Evolutionary conservation across 257 asterid species (phyloP).

Genomic region (Gardenia jasminoides): DNA sequence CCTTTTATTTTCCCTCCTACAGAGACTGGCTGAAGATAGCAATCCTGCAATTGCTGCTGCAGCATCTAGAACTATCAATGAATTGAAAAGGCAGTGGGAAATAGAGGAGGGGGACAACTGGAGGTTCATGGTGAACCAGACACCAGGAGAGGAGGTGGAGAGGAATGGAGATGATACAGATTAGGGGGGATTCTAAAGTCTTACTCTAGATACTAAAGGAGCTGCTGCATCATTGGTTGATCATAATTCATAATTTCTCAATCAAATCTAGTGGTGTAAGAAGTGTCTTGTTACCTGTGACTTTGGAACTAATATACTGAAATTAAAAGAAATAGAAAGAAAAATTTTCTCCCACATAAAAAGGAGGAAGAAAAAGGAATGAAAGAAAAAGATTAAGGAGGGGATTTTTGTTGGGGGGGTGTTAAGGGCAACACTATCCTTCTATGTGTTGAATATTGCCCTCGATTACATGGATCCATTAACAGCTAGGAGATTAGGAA

Average conservation of each 20-base stretch:
- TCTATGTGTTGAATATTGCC: neutral
- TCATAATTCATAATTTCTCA: neutral
- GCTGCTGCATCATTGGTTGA: slow-evolving; percentile 1
- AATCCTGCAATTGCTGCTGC: slow-evolving; percentile 93
- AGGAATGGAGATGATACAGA: slow-evolving; percentile 34
- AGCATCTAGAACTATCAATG: slow-evolving; percentile 69
- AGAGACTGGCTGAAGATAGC: slow-evolving; percentile 89
- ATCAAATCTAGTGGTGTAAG: slow-evolving; percentile 3
- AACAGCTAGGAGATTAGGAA: neutral
- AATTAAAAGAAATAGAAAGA: neutral
- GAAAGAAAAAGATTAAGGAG: neutral
- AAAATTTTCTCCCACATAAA: neutral
- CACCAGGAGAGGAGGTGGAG: slow-evolving; percentile 18
- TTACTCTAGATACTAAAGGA: slow-evolving; percentile 22
- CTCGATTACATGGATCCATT: neutral
- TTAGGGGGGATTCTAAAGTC: slow-evolving; percentile 15
- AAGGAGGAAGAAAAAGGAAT: neutral
- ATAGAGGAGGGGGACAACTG: slow-evolving; percentile 92
- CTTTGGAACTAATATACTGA: neutral
- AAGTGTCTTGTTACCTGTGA: neutral
- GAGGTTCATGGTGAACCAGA: slow-evolving; percentile 85
- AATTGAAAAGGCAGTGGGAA: slow-evolving; percentile 90
- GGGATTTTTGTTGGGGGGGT: too few species aligned
- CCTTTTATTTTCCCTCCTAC: slow-evolving; percentile 4
- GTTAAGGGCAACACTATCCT: neutral